phyloP scores from a whole-genome alignment of 2,329 filamentous ascomycete genomes.

The Fusarium poae region DNA sequence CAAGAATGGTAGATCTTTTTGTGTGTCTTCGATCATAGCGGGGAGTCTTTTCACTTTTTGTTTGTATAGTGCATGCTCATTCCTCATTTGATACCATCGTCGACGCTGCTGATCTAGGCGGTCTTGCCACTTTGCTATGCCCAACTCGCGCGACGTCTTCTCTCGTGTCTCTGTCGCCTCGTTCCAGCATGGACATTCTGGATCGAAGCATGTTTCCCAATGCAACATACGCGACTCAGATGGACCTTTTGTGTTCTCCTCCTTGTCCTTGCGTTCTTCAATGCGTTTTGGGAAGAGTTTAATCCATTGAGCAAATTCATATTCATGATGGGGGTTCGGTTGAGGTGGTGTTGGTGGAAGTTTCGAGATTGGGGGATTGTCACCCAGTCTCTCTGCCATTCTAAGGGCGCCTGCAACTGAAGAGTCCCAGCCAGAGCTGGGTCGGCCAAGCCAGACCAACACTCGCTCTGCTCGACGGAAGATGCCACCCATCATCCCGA shows the following conservation, averaged over 20 bases:
- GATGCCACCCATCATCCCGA: not conserved
- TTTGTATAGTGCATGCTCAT: not conserved
- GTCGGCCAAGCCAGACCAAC: constrained; percentile 1
- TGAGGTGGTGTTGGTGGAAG: not conserved
- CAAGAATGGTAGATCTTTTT: not conserved
- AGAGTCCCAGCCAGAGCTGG: not conserved
- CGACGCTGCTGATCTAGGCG: not conserved
- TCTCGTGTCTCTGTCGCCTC: not conserved
- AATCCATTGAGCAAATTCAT: not conserved
- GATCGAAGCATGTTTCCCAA: not conserved
- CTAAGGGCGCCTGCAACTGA: not conserved
- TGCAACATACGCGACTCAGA: not conserved
- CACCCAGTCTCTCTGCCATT: not conserved
- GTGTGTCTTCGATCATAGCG: not conserved
- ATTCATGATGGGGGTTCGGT: not conserved
- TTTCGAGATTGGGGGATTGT: not conserved
- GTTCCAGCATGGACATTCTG: not conserved
- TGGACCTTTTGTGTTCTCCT: not conserved
- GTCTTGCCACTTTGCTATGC: not conserved
- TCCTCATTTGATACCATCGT: not conserved
- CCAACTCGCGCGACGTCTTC: not conserved
- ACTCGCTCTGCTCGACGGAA: not conserved
- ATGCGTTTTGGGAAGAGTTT: not conserved
- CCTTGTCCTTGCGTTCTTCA: not conserved
- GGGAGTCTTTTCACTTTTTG: not conserved